phyloP scores from a whole-genome alignment of 2,329 filamentous ascomycete genomes.

The Cladosporium sphaerospermum region DNA sequence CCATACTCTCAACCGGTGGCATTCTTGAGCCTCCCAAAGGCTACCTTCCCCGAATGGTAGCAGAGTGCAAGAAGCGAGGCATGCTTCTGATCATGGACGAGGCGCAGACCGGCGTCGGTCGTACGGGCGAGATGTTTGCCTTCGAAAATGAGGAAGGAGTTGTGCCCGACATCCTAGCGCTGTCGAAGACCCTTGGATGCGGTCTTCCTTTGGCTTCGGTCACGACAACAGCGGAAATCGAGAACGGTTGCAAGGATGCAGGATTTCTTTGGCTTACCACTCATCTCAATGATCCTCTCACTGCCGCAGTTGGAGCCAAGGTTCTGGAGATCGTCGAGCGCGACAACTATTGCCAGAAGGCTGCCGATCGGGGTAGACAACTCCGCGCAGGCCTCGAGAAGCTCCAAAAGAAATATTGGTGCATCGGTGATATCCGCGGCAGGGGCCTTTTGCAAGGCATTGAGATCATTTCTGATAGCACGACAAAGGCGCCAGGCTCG shows the following conservation, averaged over 20 bases:
- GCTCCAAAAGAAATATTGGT: constrained; percentile 21
- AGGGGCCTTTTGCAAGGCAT: constrained; percentile 20
- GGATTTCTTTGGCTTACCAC: constrained; percentile 21
- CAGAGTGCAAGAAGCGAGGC: constrained; percentile 25
- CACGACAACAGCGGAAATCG: constrained; percentile 18
- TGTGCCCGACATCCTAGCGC: constrained; percentile 42
- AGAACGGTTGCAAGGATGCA: constrained; percentile 13
- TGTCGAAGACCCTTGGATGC: constrained; percentile 22
- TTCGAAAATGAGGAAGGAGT: constrained; percentile 23
- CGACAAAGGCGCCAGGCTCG: constrained; percentile 16
- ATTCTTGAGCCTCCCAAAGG: constrained; percentile 13
- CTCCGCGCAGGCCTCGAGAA: constrained; percentile 16
- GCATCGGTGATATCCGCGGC: constrained; percentile 23
- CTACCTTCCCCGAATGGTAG: constrained; percentile 8
- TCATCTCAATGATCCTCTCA: constrained; percentile 23
- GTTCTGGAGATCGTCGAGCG: constrained; percentile 23
- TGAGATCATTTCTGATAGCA: constrained; percentile 18
- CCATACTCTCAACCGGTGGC: constrained; percentile 53
- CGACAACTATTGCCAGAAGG: constrained; percentile 16
- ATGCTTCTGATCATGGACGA: constrained; percentile 36
- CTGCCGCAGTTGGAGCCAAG: constrained; percentile 22
- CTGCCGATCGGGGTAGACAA: constrained; percentile 15
- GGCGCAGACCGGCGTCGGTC: constrained; percentile 32
- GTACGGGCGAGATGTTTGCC: constrained; percentile 28
- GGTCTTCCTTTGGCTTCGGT: constrained; percentile 21